These are phyloP conservation scores for Gossypium arboreum DNA, from an alignment of 345 rosid genomes.

Conservation along the genomic window DNA sequence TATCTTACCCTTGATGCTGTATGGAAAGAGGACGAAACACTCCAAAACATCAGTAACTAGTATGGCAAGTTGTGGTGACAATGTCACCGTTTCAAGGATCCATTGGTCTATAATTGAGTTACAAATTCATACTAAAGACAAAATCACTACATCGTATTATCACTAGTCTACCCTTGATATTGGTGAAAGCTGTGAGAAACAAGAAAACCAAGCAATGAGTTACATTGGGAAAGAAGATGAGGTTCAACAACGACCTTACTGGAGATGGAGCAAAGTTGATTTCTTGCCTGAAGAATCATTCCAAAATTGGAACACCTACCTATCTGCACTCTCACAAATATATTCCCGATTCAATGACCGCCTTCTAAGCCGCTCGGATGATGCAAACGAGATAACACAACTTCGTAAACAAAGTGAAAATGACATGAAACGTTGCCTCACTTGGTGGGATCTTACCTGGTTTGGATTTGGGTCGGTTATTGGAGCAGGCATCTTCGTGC, in stretches of 20 bases:
- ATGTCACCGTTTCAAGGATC: neutral
- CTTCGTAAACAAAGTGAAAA: conserved; percentile 9
- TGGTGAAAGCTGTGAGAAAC: neutral
- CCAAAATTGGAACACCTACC: conserved; percentile 42
- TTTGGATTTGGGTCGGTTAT: conserved; percentile 56
- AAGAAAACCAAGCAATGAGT: conserved; percentile 2
- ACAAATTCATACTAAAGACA: neutral
- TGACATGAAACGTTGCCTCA: conserved; percentile 53
- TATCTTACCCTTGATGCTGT: neutral
- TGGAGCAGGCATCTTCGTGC: conserved; percentile 58
- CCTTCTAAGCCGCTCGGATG: conserved; percentile 3
- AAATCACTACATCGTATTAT: neutral
- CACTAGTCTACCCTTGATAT: neutral
- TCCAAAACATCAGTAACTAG: neutral
- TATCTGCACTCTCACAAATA: conserved; percentile 37
- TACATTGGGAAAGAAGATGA: conserved; percentile 3
- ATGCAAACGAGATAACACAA: neutral
- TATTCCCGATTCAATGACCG: conserved; percentile 17
- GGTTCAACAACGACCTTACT: conserved; percentile 19
- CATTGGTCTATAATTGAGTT: neutral
- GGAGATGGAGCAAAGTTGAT: conserved; percentile 58
- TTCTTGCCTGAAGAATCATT: conserved; percentile 65
- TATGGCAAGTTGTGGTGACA: neutral
- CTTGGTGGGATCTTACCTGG: conserved; percentile 55
- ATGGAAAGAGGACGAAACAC: neutral